Conservation (phyloP, 148 eudicot genomes). For the Persicaria maculosa region DNA sequence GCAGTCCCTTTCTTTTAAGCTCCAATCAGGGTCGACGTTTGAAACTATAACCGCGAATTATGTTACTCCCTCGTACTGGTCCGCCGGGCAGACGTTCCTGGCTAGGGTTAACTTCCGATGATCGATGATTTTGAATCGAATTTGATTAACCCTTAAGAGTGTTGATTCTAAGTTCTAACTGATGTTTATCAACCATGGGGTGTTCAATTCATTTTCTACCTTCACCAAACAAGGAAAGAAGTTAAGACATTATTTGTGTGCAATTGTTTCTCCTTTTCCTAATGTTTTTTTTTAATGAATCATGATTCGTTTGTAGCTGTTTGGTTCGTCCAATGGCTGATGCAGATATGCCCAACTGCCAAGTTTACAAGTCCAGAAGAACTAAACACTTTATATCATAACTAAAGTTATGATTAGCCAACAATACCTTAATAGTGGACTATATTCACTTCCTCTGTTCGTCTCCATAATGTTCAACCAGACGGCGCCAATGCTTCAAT, state of each 20-base stretch:
- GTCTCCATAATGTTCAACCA: no score
- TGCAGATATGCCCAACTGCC: neutral
- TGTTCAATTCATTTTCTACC: neutral
- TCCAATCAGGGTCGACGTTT: slow-evolving; percentile 2
- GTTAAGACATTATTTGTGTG: neutral
- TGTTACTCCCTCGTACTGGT: slow-evolving; percentile 1
- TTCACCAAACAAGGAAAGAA: neutral
- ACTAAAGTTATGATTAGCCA: no score
- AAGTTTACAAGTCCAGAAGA: neutral
- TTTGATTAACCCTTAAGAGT: no score
- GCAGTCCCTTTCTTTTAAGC: slow-evolving; percentile 9
- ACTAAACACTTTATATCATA: no score
- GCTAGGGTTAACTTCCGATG: slow-evolving; percentile 11
- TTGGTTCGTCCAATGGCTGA: neutral
- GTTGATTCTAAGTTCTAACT: neutral
- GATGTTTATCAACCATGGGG: neutral
- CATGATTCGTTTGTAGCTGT: neutral
- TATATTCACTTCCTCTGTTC: no score
- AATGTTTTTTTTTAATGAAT: neutral
- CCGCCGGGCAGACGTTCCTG: neutral
- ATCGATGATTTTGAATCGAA: neutral
- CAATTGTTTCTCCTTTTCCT: neutral
- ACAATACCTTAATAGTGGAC: no score
- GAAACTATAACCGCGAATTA: slow-evolving; percentile 3
- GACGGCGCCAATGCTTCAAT: no score